phyloP scores from a whole-genome alignment of 768 basidiomycete species.

The Pleurotus eryngii region DNA sequence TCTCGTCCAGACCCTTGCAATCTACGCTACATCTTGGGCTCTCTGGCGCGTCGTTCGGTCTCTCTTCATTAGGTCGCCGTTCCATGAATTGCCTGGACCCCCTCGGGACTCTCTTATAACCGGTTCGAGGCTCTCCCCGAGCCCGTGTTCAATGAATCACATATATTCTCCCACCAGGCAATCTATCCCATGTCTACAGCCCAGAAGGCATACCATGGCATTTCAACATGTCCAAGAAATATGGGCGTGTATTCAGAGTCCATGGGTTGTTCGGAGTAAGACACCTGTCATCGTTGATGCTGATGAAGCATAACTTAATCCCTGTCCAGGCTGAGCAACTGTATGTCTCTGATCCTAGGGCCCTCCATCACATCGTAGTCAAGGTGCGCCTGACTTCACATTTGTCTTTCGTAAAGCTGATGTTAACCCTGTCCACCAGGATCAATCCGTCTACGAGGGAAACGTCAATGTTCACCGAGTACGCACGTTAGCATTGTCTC shows the following conservation, averaged over 20 bases:
- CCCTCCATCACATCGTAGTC: slow-evolving; percentile 3
- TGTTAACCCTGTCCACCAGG: slow-evolving; percentile 14
- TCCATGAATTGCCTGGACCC: slow-evolving; percentile 7
- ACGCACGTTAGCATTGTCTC: not conserved
- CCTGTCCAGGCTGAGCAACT: slow-evolving; percentile 3
- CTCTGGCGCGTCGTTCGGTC: slow-evolving; percentile 3
- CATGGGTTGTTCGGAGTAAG: slow-evolving; percentile 8
- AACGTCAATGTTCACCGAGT: slow-evolving; percentile 22
- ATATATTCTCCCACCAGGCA: slow-evolving; percentile 7
- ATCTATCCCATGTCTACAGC: slow-evolving; percentile 3
- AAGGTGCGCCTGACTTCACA: not conserved
- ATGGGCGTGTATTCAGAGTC: slow-evolving; percentile 2
- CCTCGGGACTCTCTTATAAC: slow-evolving; percentile 7
- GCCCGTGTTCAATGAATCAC: not conserved
- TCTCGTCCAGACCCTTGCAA: slow-evolving; percentile 1
- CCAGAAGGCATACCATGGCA: slow-evolving; percentile 8
- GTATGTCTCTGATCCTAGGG: slow-evolving; percentile 5
- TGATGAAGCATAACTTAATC: not conserved
- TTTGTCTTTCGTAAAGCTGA: not conserved
- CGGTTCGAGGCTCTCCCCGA: slow-evolving; percentile 1
- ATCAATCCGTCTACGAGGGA: slow-evolving; percentile 31
- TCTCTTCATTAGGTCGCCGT: slow-evolving; percentile 6
- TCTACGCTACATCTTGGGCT: slow-evolving; percentile 3
- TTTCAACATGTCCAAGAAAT: slow-evolving; percentile 7
- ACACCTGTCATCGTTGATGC: not conserved